Evolutionary conservation across 2,329 filamentous ascomycete genomes (phyloP), one percentile per base, ranked within the genome.

Genomic region (Daldinia sp.): DNA sequence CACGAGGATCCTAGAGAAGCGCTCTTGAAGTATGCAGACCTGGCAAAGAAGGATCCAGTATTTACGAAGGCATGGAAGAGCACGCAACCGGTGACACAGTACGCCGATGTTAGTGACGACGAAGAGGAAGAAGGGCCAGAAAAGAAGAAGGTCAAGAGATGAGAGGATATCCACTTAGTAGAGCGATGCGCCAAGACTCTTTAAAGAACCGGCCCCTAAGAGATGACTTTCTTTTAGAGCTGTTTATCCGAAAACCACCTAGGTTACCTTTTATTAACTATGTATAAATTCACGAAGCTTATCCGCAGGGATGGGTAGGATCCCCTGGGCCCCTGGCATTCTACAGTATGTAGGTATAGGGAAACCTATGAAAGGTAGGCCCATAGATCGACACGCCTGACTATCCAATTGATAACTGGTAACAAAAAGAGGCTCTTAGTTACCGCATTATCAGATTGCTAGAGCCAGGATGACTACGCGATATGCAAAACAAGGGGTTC

Each of bases 1-100:
- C 94, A 99, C 80, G 96, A 99, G 79, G 96, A 99, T 82, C 96
- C 96, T 0, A 86, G 96, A 71, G 96, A 97, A 81, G 96, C 96
- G 51, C 82, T 99, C 76, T 82, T 99, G 67, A 98, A 97, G 82
- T 99, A 98, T 84, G 95, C 94, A 41, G 93, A 97, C 62, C 91
- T 97, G 78, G 94, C 94, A 12, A 90, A 97, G 81, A 95, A 93
- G 78, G 94, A 98, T 78, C 95, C 94, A 0, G 87, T 97, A 75
- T 99, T 98, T 77, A 99, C 96, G 33, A 93, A 92, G 73, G 96
- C 94, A 15, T 99, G 94, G 92, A 92, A 92, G 77, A 87, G 91
- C 74, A 98, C 94, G 41, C 95, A 98, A 82, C 96, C 96, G 0
- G 91, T 94, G 73, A 93, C 94, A 28, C 91, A 98, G 72, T 99